Conservation (phyloP, 164 flowering plant species). For the Kingdonia uniflora region DNA sequence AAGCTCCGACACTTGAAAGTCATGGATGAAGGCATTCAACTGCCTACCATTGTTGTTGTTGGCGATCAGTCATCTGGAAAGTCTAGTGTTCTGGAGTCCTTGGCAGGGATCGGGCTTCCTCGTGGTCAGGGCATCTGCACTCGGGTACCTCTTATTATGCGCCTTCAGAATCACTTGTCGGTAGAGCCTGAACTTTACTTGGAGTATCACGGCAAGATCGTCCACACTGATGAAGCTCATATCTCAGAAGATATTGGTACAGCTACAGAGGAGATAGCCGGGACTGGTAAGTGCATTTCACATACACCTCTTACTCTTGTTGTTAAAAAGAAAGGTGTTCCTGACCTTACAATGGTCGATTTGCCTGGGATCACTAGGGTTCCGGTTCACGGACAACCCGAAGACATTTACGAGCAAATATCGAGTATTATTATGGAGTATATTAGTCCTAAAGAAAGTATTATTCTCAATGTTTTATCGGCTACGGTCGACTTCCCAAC, state of each 20-base stretch:
- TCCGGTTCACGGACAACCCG: constrained; percentile 10
- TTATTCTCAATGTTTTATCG: constrained; percentile 4
- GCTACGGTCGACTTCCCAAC: neutral
- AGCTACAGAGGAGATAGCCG: constrained; percentile 1
- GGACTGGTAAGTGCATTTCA: constrained; percentile 1
- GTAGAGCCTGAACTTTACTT: constrained; percentile 1
- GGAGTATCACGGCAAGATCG: constrained; percentile 5
- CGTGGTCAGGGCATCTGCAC: constrained; percentile 10
- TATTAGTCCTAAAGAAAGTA: constrained; percentile 1
- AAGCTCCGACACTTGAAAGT: constrained; percentile 3
- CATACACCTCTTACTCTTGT: constrained; percentile 2
- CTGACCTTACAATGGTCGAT: constrained; percentile 6
- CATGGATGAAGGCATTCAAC: constrained; percentile 5
- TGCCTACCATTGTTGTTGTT: constrained; percentile 8
- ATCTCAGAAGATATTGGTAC: neutral
- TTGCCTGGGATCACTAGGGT: constrained; percentile 10
- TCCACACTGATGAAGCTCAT: constrained; percentile 1
- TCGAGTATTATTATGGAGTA: constrained; percentile 6
- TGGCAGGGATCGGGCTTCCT: constrained; percentile 4
- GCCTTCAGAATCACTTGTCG: neutral
- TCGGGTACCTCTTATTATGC: constrained; percentile 8
- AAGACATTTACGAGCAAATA: constrained; percentile 8
- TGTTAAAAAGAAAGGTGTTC: constrained; percentile 1
- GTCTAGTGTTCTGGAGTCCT: constrained; percentile 8
- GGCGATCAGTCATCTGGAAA: constrained; percentile 11